Evolutionary conservation across 495 filamentous ascomycete genomes (phyloP), one percentile per base, ranked within the genome.

Genomic region (Penicillium desertorum): DNA sequence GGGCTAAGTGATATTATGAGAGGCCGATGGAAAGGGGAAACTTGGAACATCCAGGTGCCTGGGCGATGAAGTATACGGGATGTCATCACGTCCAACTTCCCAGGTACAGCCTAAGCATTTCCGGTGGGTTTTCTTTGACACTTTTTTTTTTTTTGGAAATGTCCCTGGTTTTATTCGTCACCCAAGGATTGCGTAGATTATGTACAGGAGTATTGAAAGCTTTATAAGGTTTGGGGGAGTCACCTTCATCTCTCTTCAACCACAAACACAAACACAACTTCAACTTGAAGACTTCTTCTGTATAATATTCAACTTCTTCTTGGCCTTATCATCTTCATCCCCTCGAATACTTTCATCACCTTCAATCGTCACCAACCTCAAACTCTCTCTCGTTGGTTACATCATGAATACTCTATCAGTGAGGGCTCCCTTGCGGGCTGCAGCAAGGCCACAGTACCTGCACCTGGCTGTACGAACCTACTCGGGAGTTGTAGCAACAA

Each of bases 371-470:
- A 37, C 6, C 6, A 3, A 34, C 5, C 20, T 27, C 11, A 32
- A 30, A 34, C 20, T 22, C 20, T n/a, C 59, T 57, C 58, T 64
- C 17, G 32, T 59, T 53, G 19, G 20, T 58, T 34, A 54, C 52
- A 34, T 42, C 54, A 69, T 67, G 70, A 69, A 63, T 51, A 55
- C 63, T 5, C 17, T 73, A 41, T 65, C 72, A 48, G 51, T 63
- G 4, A 69, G 64, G n/a, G 56, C 66, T 29, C 71, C 73, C 58
- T 58, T 76, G 8, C 65, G 72, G 68, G 65, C 56, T n/a, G 61
- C 68, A 43, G 56, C 61, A 44, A 60, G 69, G 42, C 67, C 68
- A 7, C 64, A 66, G 16, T 66, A 63, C 30, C 59, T 72, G 11
- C 63, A 62, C 29, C 45, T 74, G n/a, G 60, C 62, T 7, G 32